phyloP scores from a whole-genome alignment of 495 filamentous ascomycete species.

The Penicillium flavigenum region DNA sequence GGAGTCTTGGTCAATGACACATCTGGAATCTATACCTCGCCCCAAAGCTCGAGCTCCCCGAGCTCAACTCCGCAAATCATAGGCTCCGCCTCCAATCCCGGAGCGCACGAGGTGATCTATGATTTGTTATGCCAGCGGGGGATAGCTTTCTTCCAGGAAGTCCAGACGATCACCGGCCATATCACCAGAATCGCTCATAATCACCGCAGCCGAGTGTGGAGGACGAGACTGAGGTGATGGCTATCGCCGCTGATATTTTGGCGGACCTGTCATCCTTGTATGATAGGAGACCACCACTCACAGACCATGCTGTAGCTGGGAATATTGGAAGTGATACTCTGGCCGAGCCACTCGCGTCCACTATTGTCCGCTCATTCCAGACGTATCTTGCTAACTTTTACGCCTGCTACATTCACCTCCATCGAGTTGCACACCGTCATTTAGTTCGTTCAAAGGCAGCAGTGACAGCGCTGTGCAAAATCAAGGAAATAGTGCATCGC shows the following conservation, averaged over 20 bases:
- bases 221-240: slow-evolving; percentile 41
- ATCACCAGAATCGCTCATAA: slow-evolving; percentile 36
- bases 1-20: slow-evolving; percentile 33
- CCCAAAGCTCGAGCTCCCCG: slow-evolving; percentile 9
- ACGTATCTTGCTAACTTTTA: slow-evolving; percentile 43
- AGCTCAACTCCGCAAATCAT: slow-evolving; percentile 24
- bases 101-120: slow-evolving; percentile 14
- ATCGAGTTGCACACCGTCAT: slow-evolving; percentile 40
- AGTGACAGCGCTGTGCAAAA: not conserved
- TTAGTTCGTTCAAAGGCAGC: not conserved
- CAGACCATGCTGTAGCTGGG: slow-evolving; percentile 43
- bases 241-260: slow-evolving; percentile 34
- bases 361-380: slow-evolving; percentile 39
- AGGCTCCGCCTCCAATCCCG: slow-evolving; percentile 33
- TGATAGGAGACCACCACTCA: slow-evolving; percentile 37
- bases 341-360: slow-evolving; percentile 35
- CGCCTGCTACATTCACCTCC: slow-evolving; percentile 43
- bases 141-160: slow-evolving; percentile 38
- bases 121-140: slow-evolving; percentile 37
- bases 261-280: slow-evolving; percentile 40
- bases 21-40: slow-evolving; percentile 15
- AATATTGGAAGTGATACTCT: slow-evolving; percentile 31
- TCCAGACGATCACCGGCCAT: slow-evolving; percentile 36
- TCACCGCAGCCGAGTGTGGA: slow-evolving; percentile 38
- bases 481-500: slow-evolving; percentile 2